These are phyloP conservation scores for Macadamia integrifolia DNA, from an alignment of 164 flowering plant genomes.

Conservation along the genomic window DNA sequence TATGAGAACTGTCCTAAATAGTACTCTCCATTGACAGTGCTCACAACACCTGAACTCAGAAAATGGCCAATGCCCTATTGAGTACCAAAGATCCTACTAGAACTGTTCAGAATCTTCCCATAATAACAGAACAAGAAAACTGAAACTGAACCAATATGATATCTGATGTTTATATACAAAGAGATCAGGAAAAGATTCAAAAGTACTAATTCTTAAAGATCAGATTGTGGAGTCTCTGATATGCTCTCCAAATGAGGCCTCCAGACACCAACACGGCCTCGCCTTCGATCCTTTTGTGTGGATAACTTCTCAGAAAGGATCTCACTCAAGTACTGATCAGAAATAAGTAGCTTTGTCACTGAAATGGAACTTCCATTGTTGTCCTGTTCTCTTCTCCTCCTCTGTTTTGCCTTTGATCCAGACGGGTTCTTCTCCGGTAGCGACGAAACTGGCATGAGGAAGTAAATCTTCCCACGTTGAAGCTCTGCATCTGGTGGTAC, in stretches of 20 bases:
- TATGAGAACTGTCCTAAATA: background rate
- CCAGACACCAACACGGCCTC: conserved; percentile 84
- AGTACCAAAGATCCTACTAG: conserved; percentile 4
- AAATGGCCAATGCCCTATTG: background rate
- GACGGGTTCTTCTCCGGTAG: conserved; percentile 23
- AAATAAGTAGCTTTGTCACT: conserved; percentile 29
- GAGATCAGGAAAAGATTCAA: background rate
- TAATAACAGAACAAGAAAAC: conserved; percentile 3
- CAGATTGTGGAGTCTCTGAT: conserved; percentile 40
- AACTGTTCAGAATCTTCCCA: conserved; percentile 1
- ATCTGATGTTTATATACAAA: conserved; percentile 8
- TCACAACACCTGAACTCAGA: conserved; percentile 6
- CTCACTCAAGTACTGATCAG: conserved; percentile 75
- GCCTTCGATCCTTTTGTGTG: conserved; percentile 56
- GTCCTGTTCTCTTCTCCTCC: conserved; percentile 15
- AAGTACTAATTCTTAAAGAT: conserved; percentile 14
- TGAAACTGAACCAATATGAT: background rate
- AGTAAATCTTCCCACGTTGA: conserved; percentile 89
- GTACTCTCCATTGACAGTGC: background rate
- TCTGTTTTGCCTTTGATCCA: conserved; percentile 26
- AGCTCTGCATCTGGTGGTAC: conserved; percentile 84
- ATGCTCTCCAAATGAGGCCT: conserved; percentile 91
- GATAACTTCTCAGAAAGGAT: conserved; percentile 67
- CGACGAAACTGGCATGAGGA: conserved; percentile 59
- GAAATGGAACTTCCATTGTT: conserved; percentile 9